These are phyloP conservation scores for Rhizophora mangle DNA, from an alignment of 345 rosid genomes.

Conservation along the genomic window DNA sequence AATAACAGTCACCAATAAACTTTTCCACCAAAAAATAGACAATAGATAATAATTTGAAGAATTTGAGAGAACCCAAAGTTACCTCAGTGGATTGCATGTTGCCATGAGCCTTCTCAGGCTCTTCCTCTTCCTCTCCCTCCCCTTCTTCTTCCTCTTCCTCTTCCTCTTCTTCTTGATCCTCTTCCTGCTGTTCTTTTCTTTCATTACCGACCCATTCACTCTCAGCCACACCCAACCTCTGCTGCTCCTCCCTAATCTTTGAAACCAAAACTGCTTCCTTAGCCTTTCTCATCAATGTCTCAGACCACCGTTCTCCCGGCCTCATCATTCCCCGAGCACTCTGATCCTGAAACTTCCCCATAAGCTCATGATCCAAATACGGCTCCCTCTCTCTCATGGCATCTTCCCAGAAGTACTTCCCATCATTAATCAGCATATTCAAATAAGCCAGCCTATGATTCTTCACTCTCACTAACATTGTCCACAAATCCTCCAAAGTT, in stretches of 20 bases:
- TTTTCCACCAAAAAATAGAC: not conserved
- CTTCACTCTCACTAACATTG: slow-evolving; percentile 63
- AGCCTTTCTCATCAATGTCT: slow-evolving; percentile 77
- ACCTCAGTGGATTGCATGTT: slow-evolving; percentile 21
- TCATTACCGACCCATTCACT: slow-evolving; percentile 82
- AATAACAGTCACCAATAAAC: not conserved
- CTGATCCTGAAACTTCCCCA: slow-evolving; percentile 91
- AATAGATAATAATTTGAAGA: not conserved
- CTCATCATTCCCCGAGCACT: slow-evolving; percentile 76
- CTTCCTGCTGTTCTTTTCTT: slow-evolving; percentile 29
- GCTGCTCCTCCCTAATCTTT: slow-evolving; percentile 83
- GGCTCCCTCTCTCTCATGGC: slow-evolving; percentile 97
- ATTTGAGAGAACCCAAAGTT: not conserved
- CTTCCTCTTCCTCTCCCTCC: slow-evolving; percentile 34
- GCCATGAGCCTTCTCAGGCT: slow-evolving; percentile 19
- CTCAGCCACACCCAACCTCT: too few relatives aligned
- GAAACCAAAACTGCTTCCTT: slow-evolving; percentile 77
- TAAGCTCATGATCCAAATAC: slow-evolving; percentile 85
- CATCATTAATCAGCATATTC: slow-evolving; percentile 56
- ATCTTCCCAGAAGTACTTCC: slow-evolving; percentile 86
- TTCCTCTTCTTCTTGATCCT: slow-evolving; percentile 57
- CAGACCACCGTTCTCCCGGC: slow-evolving; percentile 96
- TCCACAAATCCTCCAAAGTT: slow-evolving; percentile 56
- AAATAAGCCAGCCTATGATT: slow-evolving; percentile 80
- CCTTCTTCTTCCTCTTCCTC: slow-evolving; percentile 46